Evolutionary conservation across 2,329 filamentous ascomycete genomes (phyloP), one percentile per base, ranked within the genome.

Genomic region (Talaromyces sp.): DNA sequence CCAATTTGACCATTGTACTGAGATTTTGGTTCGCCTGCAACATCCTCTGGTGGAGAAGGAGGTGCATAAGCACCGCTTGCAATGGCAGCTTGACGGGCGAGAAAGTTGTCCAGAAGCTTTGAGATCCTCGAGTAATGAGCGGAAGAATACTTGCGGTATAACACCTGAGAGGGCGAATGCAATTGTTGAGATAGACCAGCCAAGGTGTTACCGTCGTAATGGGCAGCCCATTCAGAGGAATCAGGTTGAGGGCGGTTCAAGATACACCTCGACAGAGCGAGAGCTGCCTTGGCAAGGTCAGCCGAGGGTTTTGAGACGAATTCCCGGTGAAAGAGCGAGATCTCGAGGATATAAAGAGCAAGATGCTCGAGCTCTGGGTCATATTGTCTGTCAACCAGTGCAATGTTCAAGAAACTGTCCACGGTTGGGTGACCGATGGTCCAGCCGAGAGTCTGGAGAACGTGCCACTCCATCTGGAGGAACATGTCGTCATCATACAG

Each of bases 401-500:
- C 91, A 61, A 97, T 79, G 70, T 96, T 89, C 48, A 95, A 83
- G 77, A 97, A 99, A 73, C 88, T 89, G 75, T 97, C 93, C 64
- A 97, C 89, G 28, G 94, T 97, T 1, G 94, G 92, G 77, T 97
- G 93, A 57, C 94, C 94, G 65, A 99, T 89, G 65, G 88, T 86
- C 94, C 94, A 99, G 73, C 95, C 91, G 60, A 99, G 84, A 1
- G 94, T 99, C 77, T 97, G 95, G 66, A 99, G 83, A 37, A 99
- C 93, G 74, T 99, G 94, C 92, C 95, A 97, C 79, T 99, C 94
- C 94, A 99, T 99, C 76, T 99, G 94, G 10, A 92, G 93, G 78
- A 99, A 99, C 94, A 99, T 99, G 78, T 96, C 93, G 52, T 96
- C 91, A 69, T 99, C 94, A 77, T 99, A 99, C 39, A 97, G 83